phyloP scores from a whole-genome alignment of 441 rosid genomes.

The Croton laevigatus region DNA sequence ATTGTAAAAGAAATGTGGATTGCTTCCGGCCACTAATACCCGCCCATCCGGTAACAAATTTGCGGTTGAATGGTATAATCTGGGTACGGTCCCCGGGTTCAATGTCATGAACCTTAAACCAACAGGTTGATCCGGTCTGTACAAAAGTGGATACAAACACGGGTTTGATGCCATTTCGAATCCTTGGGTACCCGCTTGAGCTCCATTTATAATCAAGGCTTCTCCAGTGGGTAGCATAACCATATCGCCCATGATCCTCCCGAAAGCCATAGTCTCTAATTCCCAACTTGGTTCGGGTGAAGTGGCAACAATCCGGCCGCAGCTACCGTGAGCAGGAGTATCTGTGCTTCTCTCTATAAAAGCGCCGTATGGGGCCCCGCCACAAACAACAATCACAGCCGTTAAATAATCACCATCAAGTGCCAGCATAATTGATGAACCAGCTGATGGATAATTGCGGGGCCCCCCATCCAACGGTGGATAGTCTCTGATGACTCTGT shows the following conservation, averaged over 20 bases:
- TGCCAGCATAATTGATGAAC: conserved; percentile 54
- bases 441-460: conserved; percentile 62
- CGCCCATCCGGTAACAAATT: conserved; percentile 72
- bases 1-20: conserved; percentile 62
- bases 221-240: conserved; percentile 41
- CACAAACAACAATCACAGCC: conserved; percentile 46
- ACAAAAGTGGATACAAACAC: conserved; percentile 42
- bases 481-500: conserved; percentile 44
- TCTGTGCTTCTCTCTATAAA: conserved; percentile 42
- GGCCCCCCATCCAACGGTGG: conserved; percentile 63
- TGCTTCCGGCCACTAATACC: conserved; percentile 81
- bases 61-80: conserved; percentile 80
- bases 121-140: conserved; percentile 35
- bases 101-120: conserved; percentile 54
- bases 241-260: conserved; percentile 52
- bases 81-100: conserved; percentile 49
- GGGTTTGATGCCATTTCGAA: conserved; percentile 45
- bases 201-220: conserved; percentile 45
- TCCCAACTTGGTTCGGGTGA: conserved; percentile 47
- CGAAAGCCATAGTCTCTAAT: conserved; percentile 50
- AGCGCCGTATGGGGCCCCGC: conserved; percentile 63
- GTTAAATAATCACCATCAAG: conserved; percentile 16
- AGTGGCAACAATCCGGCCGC: conserved; percentile 58
- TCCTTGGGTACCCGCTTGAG: conserved; percentile 46
- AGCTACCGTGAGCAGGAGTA: conserved; percentile 49